Conservation (phyloP, 148 eudicot species). For the Pouteria glomerata region DNA sequence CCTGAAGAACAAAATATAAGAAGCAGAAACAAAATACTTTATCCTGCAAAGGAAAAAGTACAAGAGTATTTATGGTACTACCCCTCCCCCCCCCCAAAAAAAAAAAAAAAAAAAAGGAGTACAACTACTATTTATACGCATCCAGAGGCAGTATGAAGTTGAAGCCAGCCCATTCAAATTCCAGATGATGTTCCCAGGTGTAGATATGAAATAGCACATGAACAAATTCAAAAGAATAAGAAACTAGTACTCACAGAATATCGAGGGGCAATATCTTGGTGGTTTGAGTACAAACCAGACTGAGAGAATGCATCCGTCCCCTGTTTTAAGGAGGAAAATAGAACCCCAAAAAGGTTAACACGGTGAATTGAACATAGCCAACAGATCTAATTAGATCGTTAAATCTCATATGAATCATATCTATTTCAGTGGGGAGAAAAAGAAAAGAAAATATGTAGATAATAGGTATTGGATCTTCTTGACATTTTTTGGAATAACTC, state of each 20-base stretch:
- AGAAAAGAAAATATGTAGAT: background rate
- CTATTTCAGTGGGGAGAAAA: background rate
- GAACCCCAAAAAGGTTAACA: background rate
- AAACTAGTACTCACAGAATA: constrained; percentile 57
- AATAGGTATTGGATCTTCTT: background rate
- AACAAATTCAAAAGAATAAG: background rate
- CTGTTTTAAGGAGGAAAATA: constrained; percentile 29
- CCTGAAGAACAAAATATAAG: constrained; percentile 36
- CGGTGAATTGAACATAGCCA: background rate
- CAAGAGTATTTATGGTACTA: background rate
- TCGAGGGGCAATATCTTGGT: constrained; percentile 97
- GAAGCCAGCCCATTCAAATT: background rate
- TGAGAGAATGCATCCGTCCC: constrained; percentile 97
- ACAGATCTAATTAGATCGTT: background rate
- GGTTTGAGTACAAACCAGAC: constrained; percentile 93
- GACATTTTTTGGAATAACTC: background rate
- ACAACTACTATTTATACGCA: background rate
- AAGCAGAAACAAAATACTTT: background rate
- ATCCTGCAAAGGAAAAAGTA: background rate
- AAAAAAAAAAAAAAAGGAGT: background rate
- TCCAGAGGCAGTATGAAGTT: background rate
- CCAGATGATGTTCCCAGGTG: background rate
- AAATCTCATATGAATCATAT: too few relatives aligned
- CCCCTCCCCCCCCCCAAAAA: background rate
- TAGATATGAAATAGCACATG: background rate